Base-by-base conservation (phyloP, 2,329 filamentous ascomycete species). In the Stemphylium beticola region DNA sequence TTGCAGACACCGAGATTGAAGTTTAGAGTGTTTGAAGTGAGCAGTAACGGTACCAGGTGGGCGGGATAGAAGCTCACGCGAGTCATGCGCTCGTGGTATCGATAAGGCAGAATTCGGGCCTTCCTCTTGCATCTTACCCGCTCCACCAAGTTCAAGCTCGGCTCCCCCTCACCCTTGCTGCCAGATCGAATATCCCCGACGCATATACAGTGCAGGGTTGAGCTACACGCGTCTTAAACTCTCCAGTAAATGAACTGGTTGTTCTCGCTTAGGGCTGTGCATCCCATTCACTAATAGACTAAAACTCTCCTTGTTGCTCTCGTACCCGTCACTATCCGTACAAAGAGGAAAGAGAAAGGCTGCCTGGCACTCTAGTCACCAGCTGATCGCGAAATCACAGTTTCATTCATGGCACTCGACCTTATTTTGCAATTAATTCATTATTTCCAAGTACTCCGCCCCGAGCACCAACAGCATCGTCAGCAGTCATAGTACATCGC, bases 31-130 rank as follows among this genome's bases (percentile, higher is more conserved):
- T 43, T 44, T 14, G 18, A 11, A 2, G 11, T 26, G 18, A 20
- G 32, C 32, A n/a, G 15, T 34, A 9, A 11, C 12, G 18, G 10
- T 7, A 17, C 33, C 7, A 20, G 31, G 39, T 11, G 43, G 9
- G 11, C 24, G 26, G 37, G 6, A 36, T 11, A 18, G 2, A 33
- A 39, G 15, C n/a, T 44, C n/a, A 5, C 26, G 26, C 51, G 51
- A 54, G 45, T 54, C 51, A 54, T 49, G 34, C 7, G 10, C 10
- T 24, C 15, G 29, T 14, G 20, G 18, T 38, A 43, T 37, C 46
- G 51, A 54, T 54, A 44, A 53, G 49, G 24, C 31, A n/a, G 7
- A 8, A 36, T 11, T 8, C 1, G 31, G 14, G 20, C 42, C 32
- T 45, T 24, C 18, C 20, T 20, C 12, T 44, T 44, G 31, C 31